These are phyloP conservation scores for Phyllosticta ampelicida DNA, from an alignment of 2,329 filamentous ascomycete genomes.

Conservation along the genomic window DNA sequence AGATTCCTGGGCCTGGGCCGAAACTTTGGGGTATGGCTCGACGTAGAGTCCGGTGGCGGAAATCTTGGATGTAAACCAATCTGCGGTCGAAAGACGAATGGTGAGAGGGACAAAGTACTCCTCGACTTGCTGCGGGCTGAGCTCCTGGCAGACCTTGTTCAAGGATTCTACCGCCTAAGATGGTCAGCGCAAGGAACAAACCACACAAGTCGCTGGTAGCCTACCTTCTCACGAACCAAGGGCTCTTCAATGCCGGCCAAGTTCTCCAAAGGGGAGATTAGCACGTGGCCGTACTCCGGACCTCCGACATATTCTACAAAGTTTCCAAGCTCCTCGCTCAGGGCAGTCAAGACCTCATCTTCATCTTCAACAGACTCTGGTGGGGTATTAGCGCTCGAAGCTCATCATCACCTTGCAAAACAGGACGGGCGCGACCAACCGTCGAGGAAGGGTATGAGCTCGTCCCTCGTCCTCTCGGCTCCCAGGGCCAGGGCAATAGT, in stretches of 20 bases:
- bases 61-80: constrained; percentile 99
- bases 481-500: constrained; percentile 96
- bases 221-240: constrained; percentile 91
- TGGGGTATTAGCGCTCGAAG: constrained; percentile 1
- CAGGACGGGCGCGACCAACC: constrained; percentile 49
- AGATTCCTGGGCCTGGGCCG: constrained; percentile 76
- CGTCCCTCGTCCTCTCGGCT: constrained; percentile 91
- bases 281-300: constrained; percentile 85
- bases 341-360: constrained; percentile 91
- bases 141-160: constrained; percentile 95
- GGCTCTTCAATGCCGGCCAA: constrained; percentile 97
- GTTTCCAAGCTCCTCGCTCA: constrained; percentile 91
- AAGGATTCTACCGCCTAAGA: constrained; percentile 88
- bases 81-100: constrained; percentile 91
- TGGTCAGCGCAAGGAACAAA: constrained; percentile 19
- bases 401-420: constrained; percentile 12
- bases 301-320: constrained; percentile 98
- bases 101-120: constrained; percentile 95
- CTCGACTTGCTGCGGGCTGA: constrained; percentile 87
- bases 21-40: constrained; percentile 84
- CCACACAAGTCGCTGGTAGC: constrained; percentile 1
- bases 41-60: constrained; percentile 95
- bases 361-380: constrained; percentile 98
- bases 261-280: constrained; percentile 94
- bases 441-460: constrained; percentile 97